Evolutionary conservation across 2,329 filamentous ascomycete species (phyloP).

Genomic region (Clarireedia sp.): DNA sequence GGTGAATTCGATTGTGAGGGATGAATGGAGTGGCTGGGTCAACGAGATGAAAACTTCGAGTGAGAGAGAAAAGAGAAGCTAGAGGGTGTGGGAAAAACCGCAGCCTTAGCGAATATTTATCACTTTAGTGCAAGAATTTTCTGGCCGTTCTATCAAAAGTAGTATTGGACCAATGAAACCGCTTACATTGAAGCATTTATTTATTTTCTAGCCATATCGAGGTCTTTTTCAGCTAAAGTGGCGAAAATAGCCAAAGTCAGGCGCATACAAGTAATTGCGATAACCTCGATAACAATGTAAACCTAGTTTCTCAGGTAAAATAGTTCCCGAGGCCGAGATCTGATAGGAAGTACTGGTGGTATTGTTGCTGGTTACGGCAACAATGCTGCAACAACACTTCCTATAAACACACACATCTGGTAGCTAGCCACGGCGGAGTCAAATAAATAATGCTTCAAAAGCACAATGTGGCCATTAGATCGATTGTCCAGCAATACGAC

Average conservation of each 20-base stretch:
- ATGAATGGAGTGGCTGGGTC: conserved; percentile 7
- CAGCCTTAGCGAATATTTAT: conserved; percentile 7
- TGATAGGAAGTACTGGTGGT: too few relatives aligned
- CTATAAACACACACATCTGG: too few relatives aligned
- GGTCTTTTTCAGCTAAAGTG: not conserved
- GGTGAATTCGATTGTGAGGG: too few relatives aligned
- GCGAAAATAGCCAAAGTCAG: too few relatives aligned
- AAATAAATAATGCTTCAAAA: not conserved
- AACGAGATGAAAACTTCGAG: conserved; percentile 1
- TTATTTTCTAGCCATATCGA: not conserved
- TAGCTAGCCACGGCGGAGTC: too few relatives aligned
- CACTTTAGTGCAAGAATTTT: not conserved
- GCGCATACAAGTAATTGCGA: too few relatives aligned
- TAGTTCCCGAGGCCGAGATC: too few relatives aligned
- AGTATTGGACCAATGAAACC: conserved; percentile 4
- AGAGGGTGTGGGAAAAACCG: not conserved
- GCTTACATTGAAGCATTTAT: not conserved
- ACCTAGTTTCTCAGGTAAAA: too few relatives aligned
- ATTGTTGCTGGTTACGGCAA: too few relatives aligned
- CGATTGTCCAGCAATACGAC: conserved; percentile 68
- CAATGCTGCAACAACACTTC: too few relatives aligned
- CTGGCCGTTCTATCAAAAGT: not conserved
- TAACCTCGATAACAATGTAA: too few relatives aligned
- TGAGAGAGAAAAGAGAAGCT: conserved; percentile 15
- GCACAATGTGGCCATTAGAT: conserved; percentile 72